phyloP scores from a whole-genome alignment of 805 yeast genomes.

The Saccharomyces paradoxus region DNA sequence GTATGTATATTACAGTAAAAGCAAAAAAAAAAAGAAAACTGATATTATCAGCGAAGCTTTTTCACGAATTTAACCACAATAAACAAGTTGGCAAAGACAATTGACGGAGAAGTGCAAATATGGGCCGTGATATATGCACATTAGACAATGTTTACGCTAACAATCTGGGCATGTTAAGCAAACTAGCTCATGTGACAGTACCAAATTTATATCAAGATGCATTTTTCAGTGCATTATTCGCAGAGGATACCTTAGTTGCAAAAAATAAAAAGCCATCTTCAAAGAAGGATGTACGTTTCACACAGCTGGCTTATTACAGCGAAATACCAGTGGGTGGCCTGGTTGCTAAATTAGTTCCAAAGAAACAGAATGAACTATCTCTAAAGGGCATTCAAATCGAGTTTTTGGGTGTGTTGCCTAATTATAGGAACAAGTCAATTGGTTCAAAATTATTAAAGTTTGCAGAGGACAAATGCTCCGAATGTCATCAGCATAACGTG shows the following conservation, averaged over 20 bases:
- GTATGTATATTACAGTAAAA: neutral
- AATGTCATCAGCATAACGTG: slow-evolving; percentile 35
- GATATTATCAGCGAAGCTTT: neutral
- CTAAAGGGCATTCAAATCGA: slow-evolving; percentile 58
- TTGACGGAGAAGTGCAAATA: slow-evolving; percentile 1
- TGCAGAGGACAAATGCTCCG: slow-evolving; percentile 48
- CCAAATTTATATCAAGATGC: slow-evolving; percentile 17
- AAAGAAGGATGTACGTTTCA: slow-evolving; percentile 15
- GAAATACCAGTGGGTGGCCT: slow-evolving; percentile 79
- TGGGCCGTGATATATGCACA: slow-evolving; percentile 17
- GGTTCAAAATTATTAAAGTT: slow-evolving; percentile 52
- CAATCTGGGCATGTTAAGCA: slow-evolving; percentile 21
- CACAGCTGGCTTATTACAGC: slow-evolving; percentile 45
- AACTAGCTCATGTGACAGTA: slow-evolving; percentile 12
- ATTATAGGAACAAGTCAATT: slow-evolving; percentile 54
- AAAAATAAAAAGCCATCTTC: slow-evolving; percentile 4
- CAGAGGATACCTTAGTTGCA: slow-evolving; percentile 3
- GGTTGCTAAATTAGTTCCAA: slow-evolving; percentile 44
- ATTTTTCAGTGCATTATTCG: slow-evolving; percentile 20
- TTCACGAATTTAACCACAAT: neutral
- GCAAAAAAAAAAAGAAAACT: neutral
- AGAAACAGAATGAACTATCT: slow-evolving; percentile 30
- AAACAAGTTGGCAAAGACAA: neutral
- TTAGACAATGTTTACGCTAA: slow-evolving; percentile 22
- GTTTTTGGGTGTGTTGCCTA: slow-evolving; percentile 56